These are phyloP conservation scores for Vaccinium macrocarpon DNA, from an alignment of 148 eudicot genomes.

Conservation along the genomic window DNA sequence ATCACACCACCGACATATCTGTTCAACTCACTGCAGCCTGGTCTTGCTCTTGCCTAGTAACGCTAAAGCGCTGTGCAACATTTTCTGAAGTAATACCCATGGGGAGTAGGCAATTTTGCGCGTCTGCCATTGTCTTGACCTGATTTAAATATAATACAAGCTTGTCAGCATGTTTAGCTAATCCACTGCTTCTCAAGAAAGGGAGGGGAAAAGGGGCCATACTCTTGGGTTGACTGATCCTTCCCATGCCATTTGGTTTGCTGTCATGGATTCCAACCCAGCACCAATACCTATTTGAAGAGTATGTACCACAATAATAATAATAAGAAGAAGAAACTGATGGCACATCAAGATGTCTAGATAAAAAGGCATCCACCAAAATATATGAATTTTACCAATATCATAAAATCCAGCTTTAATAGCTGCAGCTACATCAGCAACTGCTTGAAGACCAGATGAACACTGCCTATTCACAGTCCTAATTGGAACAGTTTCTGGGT, in stretches of 20 bases:
- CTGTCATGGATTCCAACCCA: slow-evolving; percentile 89
- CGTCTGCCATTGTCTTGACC: slow-evolving; percentile 71
- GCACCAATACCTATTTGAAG: slow-evolving; percentile 81
- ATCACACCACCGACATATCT: background rate
- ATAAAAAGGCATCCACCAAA: slow-evolving; percentile 1
- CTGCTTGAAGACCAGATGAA: slow-evolving; percentile 97
- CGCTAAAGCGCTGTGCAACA: slow-evolving; percentile 83
- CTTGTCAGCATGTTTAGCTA: background rate
- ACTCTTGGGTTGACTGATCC: slow-evolving; percentile 89
- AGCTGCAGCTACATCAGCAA: slow-evolving; percentile 98
- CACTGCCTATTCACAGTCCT: slow-evolving; percentile 98
- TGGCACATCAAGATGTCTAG: background rate
- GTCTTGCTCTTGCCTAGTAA: slow-evolving; percentile 90
- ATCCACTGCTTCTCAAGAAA: background rate
- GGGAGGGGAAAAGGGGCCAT: background rate
- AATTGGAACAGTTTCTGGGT: slow-evolving; percentile 78
- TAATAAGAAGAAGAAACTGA: background rate
- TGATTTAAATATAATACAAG: slow-evolving; percentile 19
- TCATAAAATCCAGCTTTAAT: slow-evolving; percentile 98
- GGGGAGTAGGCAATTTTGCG: slow-evolving; percentile 94
- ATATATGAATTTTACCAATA: slow-evolving; percentile 48
- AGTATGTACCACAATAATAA: background rate
- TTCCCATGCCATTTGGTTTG: slow-evolving; percentile 83
- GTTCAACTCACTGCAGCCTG: slow-evolving; percentile 83
- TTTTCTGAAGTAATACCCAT: slow-evolving; percentile 98